Evolutionary conservation across 106 monocot genomes (phyloP).

Genomic region (Phalaenopsis equestris): DNA sequence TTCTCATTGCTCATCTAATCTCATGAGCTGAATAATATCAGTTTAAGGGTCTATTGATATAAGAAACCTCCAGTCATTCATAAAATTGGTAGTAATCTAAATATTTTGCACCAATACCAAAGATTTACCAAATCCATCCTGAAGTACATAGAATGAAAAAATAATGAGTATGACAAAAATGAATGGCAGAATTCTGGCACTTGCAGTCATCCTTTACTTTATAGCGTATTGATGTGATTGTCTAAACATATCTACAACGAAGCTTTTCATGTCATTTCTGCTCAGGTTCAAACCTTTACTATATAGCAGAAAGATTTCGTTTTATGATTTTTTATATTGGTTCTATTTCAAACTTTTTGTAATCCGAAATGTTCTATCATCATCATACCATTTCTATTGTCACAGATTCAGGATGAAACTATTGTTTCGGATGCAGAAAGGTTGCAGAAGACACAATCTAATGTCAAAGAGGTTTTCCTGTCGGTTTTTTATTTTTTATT

Average conservation of each 20-base stretch:
- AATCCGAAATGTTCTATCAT: not conserved
- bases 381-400: not conserved
- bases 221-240: not conserved
- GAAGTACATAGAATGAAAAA: not conserved
- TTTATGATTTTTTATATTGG: not conserved
- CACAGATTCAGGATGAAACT: conserved; percentile 96
- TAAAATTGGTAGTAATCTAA: not conserved
- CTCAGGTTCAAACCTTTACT: not conserved
- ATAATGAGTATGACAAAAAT: not conserved
- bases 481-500: not conserved
- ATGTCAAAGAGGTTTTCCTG: conserved; percentile 74
- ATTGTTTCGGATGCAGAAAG: conserved; percentile 82
- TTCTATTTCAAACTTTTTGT: not conserved
- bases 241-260: not conserved
- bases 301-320: not conserved
- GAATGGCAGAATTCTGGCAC: not conserved
- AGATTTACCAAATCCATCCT: not conserved
- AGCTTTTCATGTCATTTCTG: not conserved
- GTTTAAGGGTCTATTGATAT: not conserved
- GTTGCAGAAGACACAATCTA: conserved; percentile 59
- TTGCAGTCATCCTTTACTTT: not conserved
- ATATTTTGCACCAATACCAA: not conserved
- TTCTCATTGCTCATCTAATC: not conserved
- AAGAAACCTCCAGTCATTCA: not conserved
- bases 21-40: not conserved